Conservation (phyloP, 306 rosid genomes). For the Morella rubra region DNA sequence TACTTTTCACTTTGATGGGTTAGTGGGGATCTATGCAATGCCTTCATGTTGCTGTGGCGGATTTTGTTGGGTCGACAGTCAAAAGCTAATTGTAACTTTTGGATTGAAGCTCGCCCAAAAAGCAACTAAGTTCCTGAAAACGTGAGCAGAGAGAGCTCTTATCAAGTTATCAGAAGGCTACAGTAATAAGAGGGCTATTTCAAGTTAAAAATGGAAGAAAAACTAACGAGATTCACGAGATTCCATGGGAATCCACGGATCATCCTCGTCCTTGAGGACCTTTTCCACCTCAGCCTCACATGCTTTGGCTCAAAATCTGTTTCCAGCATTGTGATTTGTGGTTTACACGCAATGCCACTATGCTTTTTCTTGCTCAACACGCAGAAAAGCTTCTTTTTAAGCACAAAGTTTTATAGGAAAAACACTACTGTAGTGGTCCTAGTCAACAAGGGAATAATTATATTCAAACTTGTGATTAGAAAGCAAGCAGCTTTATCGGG, state of each 20-base stretch:
- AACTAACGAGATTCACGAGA: conserved; percentile 19
- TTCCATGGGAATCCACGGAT: conserved; percentile 24
- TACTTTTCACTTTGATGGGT: conserved; percentile 34
- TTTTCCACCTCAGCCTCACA: conserved; percentile 56
- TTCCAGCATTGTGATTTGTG: conserved; percentile 33
- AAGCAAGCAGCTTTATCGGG: background rate
- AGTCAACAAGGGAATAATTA: conserved; percentile 4
- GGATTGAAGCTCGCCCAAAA: conserved; percentile 7
- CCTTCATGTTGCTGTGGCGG: conserved; percentile 24
- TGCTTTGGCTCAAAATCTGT: conserved; percentile 34
- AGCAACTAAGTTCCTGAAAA: conserved; percentile 30
- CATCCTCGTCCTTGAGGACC: conserved; percentile 23
- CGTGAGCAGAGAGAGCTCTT: conserved; percentile 70
- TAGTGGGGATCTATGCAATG: conserved; percentile 45
- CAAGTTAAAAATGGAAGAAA: background rate
- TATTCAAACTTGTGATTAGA: background rate
- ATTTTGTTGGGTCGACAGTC: conserved; percentile 39
- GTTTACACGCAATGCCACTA: conserved; percentile 47
- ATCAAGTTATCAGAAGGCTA: conserved; percentile 38
- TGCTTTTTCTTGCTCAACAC: conserved; percentile 26
- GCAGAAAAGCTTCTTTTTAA: conserved; percentile 14
- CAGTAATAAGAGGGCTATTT: conserved; percentile 25
- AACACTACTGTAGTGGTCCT: background rate
- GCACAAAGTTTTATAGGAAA: background rate
- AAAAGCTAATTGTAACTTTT: conserved; percentile 41